These are phyloP conservation scores for Phaeosphaeriaceae sp. DNA, from an alignment of 2,329 filamentous ascomycete species.

Conservation along the genomic window DNA sequence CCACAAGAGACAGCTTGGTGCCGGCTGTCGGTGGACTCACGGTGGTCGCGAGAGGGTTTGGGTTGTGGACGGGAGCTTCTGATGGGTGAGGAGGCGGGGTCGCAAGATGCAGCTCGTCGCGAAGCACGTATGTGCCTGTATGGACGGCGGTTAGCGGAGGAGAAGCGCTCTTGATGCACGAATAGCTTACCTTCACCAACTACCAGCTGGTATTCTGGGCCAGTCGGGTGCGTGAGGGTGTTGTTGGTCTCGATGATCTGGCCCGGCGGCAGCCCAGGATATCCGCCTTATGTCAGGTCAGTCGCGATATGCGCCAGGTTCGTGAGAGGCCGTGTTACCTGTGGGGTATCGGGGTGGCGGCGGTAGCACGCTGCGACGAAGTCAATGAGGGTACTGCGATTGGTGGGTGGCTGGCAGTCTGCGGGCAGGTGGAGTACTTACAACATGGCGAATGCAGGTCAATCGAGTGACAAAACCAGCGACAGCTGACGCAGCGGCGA, in stretches of 20 bases:
- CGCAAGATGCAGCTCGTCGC: conserved; percentile 89
- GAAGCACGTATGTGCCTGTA: conserved; percentile 84
- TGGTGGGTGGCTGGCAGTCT: conserved; percentile 27
- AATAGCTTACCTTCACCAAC: conserved; percentile 81
- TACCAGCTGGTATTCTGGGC: conserved; percentile 86
- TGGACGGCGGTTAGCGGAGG: conserved; percentile 28
- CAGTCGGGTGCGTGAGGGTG: conserved; percentile 77
- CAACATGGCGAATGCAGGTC: conserved; percentile 44
- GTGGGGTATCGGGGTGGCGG: conserved; percentile 87
- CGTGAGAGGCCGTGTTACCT: conserved; percentile 38
- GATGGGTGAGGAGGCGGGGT: conserved; percentile 96
- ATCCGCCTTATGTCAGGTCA: conserved; percentile 53
- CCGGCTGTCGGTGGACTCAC: conserved; percentile 84
- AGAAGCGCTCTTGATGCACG: neutral
- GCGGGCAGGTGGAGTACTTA: conserved; percentile 32
- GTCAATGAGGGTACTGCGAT: conserved; percentile 39
- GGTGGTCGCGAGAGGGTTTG: conserved; percentile 87
- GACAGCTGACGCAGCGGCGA: conserved; percentile 11
- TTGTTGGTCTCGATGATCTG: conserved; percentile 96
- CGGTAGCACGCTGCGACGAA: conserved; percentile 65
- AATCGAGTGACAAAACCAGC: conserved; percentile 30
- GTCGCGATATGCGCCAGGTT: neutral
- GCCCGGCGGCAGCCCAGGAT: conserved; percentile 74
- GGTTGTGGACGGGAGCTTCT: conserved; percentile 84
- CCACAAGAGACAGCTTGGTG: conserved; percentile 81